Conservation (phyloP, 2,329 filamentous ascomycete genomes). For the Diaporthe amygdali region DNA sequence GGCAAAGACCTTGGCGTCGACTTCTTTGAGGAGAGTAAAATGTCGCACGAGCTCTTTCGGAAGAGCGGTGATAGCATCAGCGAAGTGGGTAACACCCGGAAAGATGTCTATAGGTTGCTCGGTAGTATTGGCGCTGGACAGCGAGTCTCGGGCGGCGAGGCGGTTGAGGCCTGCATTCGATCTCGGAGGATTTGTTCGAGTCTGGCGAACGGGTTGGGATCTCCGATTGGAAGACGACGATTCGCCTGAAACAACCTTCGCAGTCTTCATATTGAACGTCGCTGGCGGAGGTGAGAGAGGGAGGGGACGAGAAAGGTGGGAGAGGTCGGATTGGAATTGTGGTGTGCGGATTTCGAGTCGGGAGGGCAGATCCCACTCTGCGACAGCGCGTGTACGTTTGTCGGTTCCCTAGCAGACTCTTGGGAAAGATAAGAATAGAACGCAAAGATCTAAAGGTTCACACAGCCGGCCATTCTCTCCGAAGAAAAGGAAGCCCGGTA, state of each 20-base stretch:
- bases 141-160: conserved; percentile 49
- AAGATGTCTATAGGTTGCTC: conserved; percentile 71
- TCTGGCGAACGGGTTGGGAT: conserved; percentile 69
- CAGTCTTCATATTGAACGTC: conserved; percentile 56
- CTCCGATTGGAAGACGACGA: conserved; percentile 57
- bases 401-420: background rate
- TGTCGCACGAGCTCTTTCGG: conserved; percentile 95
- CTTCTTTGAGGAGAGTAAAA: conserved; percentile 94
- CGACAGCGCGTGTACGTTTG: background rate
- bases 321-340: conserved; percentile 8
- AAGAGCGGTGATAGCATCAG: conserved; percentile 88
- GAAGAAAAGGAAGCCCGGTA: background rate
- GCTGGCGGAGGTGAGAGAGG: conserved; percentile 12
- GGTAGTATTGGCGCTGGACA: conserved; percentile 47
- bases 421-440: background rate
- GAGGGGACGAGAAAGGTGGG: conserved; percentile 26
- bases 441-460: background rate
- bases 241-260: conserved; percentile 49
- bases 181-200: conserved; percentile 68
- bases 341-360: conserved; percentile 5
- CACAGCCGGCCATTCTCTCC: conserved; percentile 16
- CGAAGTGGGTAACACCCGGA: conserved; percentile 75
- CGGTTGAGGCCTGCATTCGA: conserved; percentile 54
- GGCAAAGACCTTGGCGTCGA: conserved; percentile 93
- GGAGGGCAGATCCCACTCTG: conserved; percentile 13